Evolutionary conservation across 352 stramenopile species (phyloP).

Genomic region (Pythium brassicae): DNA sequence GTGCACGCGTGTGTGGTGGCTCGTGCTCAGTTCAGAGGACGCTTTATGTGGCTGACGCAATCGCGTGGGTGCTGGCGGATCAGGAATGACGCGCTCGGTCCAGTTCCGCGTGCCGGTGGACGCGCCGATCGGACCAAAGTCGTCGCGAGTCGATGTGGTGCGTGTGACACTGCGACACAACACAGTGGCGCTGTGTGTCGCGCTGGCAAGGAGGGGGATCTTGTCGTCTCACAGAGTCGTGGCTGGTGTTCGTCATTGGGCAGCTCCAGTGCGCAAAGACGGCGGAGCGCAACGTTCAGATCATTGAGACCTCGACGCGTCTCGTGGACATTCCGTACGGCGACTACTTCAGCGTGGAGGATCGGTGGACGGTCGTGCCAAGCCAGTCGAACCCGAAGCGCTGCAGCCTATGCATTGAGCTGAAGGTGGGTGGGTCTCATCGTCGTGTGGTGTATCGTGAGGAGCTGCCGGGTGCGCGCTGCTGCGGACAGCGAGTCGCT

Average conservation of each 20-base stretch:
- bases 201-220: background rate
- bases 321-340: constrained; percentile 84
- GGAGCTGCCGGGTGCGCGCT: background rate
- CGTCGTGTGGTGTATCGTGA: no score
- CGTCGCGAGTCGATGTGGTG: constrained; percentile 76
- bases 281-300: constrained; percentile 28
- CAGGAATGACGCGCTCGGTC: constrained; percentile 58
- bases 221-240: background rate
- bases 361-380: constrained; percentile 73
- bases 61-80: background rate
- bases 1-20: background rate
- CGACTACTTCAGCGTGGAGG: constrained; percentile 85
- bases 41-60: background rate
- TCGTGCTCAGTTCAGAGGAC: background rate
- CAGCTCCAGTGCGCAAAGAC: constrained; percentile 66
- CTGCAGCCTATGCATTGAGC: constrained; percentile 70
- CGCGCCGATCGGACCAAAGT: constrained; percentile 77
- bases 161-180: constrained; percentile 3
- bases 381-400: constrained; percentile 27
- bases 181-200: background rate
- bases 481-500: background rate
- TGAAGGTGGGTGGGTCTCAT: constrained; percentile 62
- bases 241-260: background rate
- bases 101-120: constrained; percentile 76
- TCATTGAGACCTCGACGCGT: constrained; percentile 74